These are phyloP conservation scores for Physocladia obscura DNA, from an alignment of 192 early-diverging fungal genomes.

Conservation along the genomic window DNA sequence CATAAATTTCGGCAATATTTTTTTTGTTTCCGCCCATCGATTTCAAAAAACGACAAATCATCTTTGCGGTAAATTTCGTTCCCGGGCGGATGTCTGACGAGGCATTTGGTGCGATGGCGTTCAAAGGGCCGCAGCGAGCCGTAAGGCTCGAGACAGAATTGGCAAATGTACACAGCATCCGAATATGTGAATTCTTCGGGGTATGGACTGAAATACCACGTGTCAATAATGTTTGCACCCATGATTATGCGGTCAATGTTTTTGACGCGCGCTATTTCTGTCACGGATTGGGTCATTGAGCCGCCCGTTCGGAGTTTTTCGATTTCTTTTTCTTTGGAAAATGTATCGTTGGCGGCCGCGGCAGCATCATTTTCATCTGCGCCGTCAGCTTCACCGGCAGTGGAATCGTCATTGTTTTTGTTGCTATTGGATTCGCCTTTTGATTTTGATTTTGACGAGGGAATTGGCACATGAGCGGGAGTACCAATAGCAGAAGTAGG, in stretches of 20 bases:
- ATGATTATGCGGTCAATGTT: slow-evolving; percentile 92
- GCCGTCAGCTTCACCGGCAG: no score
- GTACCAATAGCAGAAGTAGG: no score
- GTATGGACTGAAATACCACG: slow-evolving; percentile 99
- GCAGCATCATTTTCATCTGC: background rate
- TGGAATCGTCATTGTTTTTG: no score
- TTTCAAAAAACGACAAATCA: slow-evolving; percentile 94
- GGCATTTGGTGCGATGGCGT: slow-evolving; percentile 84
- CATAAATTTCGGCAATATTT: slow-evolving; percentile 94
- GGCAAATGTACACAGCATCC: slow-evolving; percentile 87
- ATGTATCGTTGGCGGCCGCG: slow-evolving; percentile 39
- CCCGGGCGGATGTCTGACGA: slow-evolving; percentile 91
- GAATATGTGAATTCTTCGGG: slow-evolving; percentile 81
- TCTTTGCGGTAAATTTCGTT: slow-evolving; percentile 97
- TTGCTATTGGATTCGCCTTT: no score
- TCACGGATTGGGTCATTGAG: slow-evolving; percentile 95
- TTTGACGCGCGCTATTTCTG: slow-evolving; percentile 91
- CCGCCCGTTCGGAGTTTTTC: slow-evolving; percentile 90
- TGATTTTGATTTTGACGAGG: no score
- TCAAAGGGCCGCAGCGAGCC: slow-evolving; percentile 70
- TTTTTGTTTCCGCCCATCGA: slow-evolving; percentile 93
- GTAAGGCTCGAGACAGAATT: slow-evolving; percentile 89
- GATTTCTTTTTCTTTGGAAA: slow-evolving; percentile 94
- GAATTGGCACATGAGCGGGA: no score
- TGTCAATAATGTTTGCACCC: slow-evolving; percentile 86